Evolutionary conservation across 495 filamentous ascomycete genomes (phyloP).

Genomic region (Aspergillus baeticus): DNA sequence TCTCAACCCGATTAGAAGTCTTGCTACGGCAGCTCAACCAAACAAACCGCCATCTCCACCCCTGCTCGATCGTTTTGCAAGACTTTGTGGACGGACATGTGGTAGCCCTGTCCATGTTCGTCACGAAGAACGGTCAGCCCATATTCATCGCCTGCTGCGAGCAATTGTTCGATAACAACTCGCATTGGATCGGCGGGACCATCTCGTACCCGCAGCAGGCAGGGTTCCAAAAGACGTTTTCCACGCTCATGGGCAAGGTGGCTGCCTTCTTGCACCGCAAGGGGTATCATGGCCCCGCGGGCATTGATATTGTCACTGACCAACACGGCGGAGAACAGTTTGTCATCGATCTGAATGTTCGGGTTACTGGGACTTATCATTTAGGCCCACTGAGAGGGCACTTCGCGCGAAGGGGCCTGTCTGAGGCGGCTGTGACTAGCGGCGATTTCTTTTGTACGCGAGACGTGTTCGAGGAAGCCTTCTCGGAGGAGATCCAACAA

Average conservation of each 20-base stretch:
- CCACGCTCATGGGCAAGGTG: background rate
- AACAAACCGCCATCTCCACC: background rate
- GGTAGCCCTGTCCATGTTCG: slow-evolving; percentile 8
- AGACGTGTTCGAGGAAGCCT: too few relatives aligned
- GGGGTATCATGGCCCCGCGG: slow-evolving; percentile 10
- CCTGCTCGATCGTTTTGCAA: slow-evolving; percentile 7
- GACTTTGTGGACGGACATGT: background rate
- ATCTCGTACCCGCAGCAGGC: slow-evolving; percentile 5
- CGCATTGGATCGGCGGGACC: slow-evolving; percentile 1
- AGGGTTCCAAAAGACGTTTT: background rate
- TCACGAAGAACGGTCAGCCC: background rate
- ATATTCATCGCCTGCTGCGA: background rate
- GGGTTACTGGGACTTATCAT: slow-evolving; percentile 13
- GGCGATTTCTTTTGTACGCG: too few relatives aligned
- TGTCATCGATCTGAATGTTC: slow-evolving; percentile 13
- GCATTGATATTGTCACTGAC: slow-evolving; percentile 8
- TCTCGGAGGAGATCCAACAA: too few relatives aligned
- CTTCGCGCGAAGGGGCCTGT: background rate
- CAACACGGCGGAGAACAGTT: background rate
- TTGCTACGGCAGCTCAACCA: background rate
- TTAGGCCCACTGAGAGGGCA: slow-evolving; percentile 7
- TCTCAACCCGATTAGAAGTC: background rate
- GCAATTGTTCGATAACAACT: background rate
- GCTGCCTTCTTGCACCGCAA: background rate
- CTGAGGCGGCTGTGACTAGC: too few relatives aligned